phyloP scores from a whole-genome alignment of 805 yeast species.

The Millerago galiae region DNA sequence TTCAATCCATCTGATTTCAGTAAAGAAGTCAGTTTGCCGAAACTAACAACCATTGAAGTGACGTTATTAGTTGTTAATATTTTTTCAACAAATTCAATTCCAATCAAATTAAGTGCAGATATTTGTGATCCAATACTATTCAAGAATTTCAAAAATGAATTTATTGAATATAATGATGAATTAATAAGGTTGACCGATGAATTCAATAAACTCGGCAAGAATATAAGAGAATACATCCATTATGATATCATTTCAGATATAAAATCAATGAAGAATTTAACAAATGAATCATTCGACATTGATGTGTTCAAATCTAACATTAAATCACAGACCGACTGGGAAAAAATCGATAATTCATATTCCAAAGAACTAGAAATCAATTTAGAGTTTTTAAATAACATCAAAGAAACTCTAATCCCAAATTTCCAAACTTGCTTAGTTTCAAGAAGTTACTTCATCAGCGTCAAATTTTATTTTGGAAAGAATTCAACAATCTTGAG shows the following conservation, averaged over 20 bases:
- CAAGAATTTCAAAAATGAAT: slow-evolving; percentile 20
- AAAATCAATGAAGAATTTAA: slow-evolving; percentile 16
- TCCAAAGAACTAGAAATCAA: slow-evolving; percentile 31
- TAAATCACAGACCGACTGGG: slow-evolving; percentile 22
- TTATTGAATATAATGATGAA: slow-evolving; percentile 10
- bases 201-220: slow-evolving; percentile 7
- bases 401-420: slow-evolving; percentile 48
- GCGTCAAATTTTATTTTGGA: slow-evolving; percentile 29
- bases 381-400: slow-evolving; percentile 34
- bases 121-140: slow-evolving; percentile 16
- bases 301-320: slow-evolving; percentile 3
- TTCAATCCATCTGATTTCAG: slow-evolving; percentile 23
- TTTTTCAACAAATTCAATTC: slow-evolving; percentile 32
- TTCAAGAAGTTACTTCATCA: slow-evolving; percentile 51
- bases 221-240: slow-evolving; percentile 10
- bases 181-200: slow-evolving; percentile 14
- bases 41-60: slow-evolving; percentile 17
- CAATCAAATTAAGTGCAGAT: slow-evolving; percentile 34
- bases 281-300: slow-evolving; percentile 7
- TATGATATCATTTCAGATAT: slow-evolving; percentile 13
- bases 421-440: slow-evolving; percentile 57
- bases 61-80: slow-evolving; percentile 28
- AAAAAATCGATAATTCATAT: neutral
- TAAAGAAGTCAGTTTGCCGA: slow-evolving; percentile 20
- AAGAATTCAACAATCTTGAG: no score